A percentile compares a stretch with the other conserved stretches of the same genome.
These are phyloP conservation scores for Amanita jacksonii DNA, from an alignment of 768 basidiomycete genomes.

Conservation along the genomic window DNA sequence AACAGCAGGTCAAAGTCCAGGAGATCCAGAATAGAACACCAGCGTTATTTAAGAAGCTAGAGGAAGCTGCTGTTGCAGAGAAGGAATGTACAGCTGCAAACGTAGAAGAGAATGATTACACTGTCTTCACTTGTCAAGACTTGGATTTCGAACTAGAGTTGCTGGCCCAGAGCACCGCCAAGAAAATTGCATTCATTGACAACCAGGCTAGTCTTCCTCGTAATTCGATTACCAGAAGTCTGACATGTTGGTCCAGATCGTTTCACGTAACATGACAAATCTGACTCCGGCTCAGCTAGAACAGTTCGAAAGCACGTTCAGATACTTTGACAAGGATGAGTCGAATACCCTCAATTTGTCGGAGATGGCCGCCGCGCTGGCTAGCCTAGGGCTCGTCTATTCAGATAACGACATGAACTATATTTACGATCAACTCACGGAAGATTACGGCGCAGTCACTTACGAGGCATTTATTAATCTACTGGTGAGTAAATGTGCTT, in stretches of 20 bases:
- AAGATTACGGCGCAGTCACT: conserved; percentile 80
- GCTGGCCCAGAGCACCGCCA: conserved; percentile 68
- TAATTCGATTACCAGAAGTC: conserved; percentile 11
- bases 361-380: conserved; percentile 91
- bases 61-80: conserved; percentile 53
- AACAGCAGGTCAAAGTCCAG: conserved; percentile 62
- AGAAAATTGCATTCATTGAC: conserved; percentile 93
- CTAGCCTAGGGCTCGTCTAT: conserved; percentile 90
- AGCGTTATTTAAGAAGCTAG: conserved; percentile 47
- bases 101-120: conserved; percentile 96
- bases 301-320: conserved; percentile 95
- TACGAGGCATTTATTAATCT: conserved; percentile 94
- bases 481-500: conserved; percentile 42
- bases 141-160: conserved; percentile 84
- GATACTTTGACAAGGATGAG: conserved; percentile 93
- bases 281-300: conserved; percentile 92
- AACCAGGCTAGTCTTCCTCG: conserved; percentile 59
- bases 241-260: conserved; percentile 46
- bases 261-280: conserved; percentile 90
- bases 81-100: conserved; percentile 77
- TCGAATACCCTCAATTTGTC: conserved; percentile 77
- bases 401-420: conserved; percentile 83
- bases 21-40: conserved; percentile 62
- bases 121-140: conserved; percentile 82
- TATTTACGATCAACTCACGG: conserved; percentile 71